Evolutionary conservation across 257 asterid species (phyloP).

Genomic region (Jacaranda copaia): DNA sequence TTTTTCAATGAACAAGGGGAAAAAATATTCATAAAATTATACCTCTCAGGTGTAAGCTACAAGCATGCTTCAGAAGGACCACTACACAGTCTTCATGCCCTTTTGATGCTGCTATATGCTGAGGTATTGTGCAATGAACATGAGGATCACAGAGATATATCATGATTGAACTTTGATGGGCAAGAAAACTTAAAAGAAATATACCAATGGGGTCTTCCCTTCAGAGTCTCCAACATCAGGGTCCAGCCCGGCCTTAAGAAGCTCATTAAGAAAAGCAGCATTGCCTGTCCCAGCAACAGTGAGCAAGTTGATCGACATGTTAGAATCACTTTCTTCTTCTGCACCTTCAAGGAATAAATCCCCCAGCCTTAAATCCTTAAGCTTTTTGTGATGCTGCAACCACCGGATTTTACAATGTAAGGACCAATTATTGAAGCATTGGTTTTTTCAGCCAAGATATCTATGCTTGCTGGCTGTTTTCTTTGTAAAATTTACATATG

Average conservation of each 20-base stretch:
- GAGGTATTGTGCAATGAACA: conserved; percentile 23
- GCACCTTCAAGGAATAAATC: conserved; percentile 68
- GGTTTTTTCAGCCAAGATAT: neutral
- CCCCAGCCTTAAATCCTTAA: conserved; percentile 64
- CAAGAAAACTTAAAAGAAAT: neutral
- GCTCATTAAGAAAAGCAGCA: conserved; percentile 89
- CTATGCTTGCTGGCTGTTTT: too few species aligned
- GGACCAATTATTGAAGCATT: neutral
- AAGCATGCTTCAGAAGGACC: conserved; percentile 86
- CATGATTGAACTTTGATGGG: neutral
- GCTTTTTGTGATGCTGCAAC: conserved; percentile 81
- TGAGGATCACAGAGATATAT: neutral
- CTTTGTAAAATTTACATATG: too few species aligned
- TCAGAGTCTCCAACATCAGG: conserved; percentile 83
- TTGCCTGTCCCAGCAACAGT: conserved; percentile 86
- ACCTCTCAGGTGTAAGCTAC: conserved; percentile 80
- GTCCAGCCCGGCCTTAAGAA: conserved; percentile 82
- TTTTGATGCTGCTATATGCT: conserved; percentile 89
- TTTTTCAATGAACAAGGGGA: neutral
- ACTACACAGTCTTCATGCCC: conserved; percentile 91
- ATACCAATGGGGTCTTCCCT: conserved; percentile 89
- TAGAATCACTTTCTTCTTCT: conserved; percentile 60
- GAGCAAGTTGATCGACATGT: conserved; percentile 73
- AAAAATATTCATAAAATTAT: neutral
- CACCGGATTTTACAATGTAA: neutral